Percentiles rank a stretch among this genome's conserved stretches.
These are phyloP conservation scores for Xylaria nigripes DNA, from an alignment of 495 filamentous ascomycete genomes.

Conservation along the genomic window DNA sequence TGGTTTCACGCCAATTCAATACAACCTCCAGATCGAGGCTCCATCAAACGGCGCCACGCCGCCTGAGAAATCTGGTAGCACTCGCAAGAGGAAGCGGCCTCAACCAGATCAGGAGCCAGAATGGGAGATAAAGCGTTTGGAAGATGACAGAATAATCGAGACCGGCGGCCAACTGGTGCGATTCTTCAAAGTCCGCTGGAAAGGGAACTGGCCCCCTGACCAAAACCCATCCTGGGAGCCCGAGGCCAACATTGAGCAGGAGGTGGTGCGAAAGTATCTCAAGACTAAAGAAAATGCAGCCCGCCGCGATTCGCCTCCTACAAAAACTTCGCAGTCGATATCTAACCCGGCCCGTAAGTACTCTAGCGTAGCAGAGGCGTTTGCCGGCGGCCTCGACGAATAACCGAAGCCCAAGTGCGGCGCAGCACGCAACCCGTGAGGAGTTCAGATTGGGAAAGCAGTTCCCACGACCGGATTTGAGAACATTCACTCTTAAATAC, in stretches of 20 bases:
- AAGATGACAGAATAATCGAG: slow-evolving; percentile 26
- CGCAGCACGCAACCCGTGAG: too few species aligned
- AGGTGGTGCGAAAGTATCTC: slow-evolving; percentile 26
- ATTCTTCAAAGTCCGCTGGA: slow-evolving; percentile 39
- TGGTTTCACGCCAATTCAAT: slow-evolving; percentile 18
- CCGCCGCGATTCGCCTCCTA: not conserved
- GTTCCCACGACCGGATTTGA: not conserved
- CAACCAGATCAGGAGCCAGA: slow-evolving; percentile 11
- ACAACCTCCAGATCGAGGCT: not conserved
- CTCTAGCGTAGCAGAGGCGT: slow-evolving; percentile 34
- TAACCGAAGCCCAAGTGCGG: not conserved
- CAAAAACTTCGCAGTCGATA: slow-evolving; percentile 1
- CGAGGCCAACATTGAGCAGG: slow-evolving; percentile 29
- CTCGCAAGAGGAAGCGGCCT: slow-evolving; percentile 1
- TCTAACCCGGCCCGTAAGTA: slow-evolving; percentile 21
- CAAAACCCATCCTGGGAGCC: slow-evolving; percentile 45
- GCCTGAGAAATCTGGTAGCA: not conserved
- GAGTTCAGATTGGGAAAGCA: not conserved
- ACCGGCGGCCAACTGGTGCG: slow-evolving; percentile 17
- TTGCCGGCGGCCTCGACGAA: slow-evolving; percentile 25
- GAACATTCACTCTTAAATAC: too few species aligned
- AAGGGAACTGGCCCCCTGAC: slow-evolving; percentile 38
- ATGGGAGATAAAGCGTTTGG: slow-evolving; percentile 33
- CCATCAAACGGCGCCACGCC: not conserved
- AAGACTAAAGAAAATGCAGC: slow-evolving; percentile 13